Base-by-base conservation (phyloP, 441 rosid genomes). In the Macaranga tanarius region DNA sequence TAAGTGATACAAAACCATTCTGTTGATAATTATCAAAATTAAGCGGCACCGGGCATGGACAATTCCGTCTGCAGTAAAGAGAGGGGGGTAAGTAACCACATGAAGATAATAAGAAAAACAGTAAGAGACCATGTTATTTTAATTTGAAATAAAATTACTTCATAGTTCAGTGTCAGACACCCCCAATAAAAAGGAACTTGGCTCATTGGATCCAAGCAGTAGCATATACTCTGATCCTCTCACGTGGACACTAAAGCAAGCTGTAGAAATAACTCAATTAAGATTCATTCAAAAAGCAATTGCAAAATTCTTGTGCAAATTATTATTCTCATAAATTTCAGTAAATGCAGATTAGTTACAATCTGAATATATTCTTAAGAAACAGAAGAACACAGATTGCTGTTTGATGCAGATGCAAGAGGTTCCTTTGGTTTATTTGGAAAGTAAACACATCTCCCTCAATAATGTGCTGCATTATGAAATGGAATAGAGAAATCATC, bases 231-330 rank as follows among this genome's bases (percentile, higher is more conserved):
- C 99, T 45, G 92, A 90, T 78, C 95, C 97, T 77, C 99, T 84
- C 73, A 94, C 92, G 13, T 87, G 95, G 64, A 90, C 92, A 28
- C 95, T 81, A 67, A 84, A 92, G 94, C 97, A 92, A 71, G 97
- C 99, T 92, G 79, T 77, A 79, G 56, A 56, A 82, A 72, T 20
- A 71, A 60, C 73, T 51, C 65, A 44, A 67, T 70, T 60, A 70
- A 64, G 56, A 58, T 70, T 59, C 56, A 72, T 66, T 59, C 47
- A 70, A 65, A n/a, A 23, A 28, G 56, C 15, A 13, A 8, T 34
- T 0, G 6, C 70, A 10, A 70, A 64, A 64, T 42, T 17, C 45
- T 0, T 22, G n/a, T n/a, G 23, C 15, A 62, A 75, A 63, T 19
- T 50, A 5, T n/a, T 42, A 20, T 42, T 22, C 55, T 22, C 23